Evolutionary conservation across 2,329 filamentous ascomycete genomes (phyloP), one percentile per base, ranked within the genome.

Genomic region (Stagonosporopsis vannaccii): DNA sequence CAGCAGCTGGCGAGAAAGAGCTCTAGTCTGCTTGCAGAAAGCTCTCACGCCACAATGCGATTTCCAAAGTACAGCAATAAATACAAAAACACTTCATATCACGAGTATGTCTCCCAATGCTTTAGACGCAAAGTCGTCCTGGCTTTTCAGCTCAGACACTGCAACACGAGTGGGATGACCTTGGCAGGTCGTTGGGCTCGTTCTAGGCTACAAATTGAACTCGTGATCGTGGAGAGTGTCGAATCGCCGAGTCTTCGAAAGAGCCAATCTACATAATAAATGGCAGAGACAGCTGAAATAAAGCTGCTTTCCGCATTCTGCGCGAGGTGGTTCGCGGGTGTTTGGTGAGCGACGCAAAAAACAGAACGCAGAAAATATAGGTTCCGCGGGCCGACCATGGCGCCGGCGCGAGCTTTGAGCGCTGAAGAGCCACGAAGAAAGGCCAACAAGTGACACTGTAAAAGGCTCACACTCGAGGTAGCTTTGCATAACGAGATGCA

Each of bases 101-200:
- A 52, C 30, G 40, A 63, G 39, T 42, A 77, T 82, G 77, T 94
- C 85, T 92, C 90, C 92, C 90, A 86, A 83, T 82, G 84, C 84
- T 57, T 86, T 91, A 89, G 91, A 94, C 90, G 90, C 91, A 92
- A 89, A 85, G 84, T 86, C 85, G 84, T 92, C 90, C 90, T 87
- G 74, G 89, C 88, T 80, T 79, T 53, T 45, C 23, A 51, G 86
- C 87, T 90, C 84, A 77, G 84, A 90, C 82, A 85, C 87, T 92
- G 91, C 91, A 94, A 93, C 90, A 94, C 90, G 89, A 91, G 86
- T 87, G 90, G 92, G 90, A 91, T 87, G 83, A 89, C 87, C 88
- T 91, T 91, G 89, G 89, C 88, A 91, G 89, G 87, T 89, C 84
- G 83, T 87, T 87, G 79, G 70, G 84, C 80, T 89, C 84, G 74